Percentiles rank a stretch among this genome's conserved stretches.
Conservation (phyloP, 2,329 filamentous ascomycete species). For the Metarhizium guizhouense region DNA sequence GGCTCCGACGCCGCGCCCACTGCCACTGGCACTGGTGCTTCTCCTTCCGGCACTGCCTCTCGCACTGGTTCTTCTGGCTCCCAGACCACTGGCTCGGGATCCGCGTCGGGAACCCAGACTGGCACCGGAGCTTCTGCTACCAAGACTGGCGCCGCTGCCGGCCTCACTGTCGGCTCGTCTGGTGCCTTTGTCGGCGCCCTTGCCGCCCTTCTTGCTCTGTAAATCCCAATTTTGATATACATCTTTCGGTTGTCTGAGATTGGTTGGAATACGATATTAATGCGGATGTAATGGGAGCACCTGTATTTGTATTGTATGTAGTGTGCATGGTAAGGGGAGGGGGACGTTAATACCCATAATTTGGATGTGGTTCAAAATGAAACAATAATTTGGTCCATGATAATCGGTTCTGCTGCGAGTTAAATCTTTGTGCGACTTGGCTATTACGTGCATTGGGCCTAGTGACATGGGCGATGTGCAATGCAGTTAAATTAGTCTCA, state of each 20-base stretch:
- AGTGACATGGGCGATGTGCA: too few species aligned
- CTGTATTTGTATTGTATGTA: neutral
- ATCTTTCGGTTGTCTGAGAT: neutral
- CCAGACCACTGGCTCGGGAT: slow-evolving; percentile 9
- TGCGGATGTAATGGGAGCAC: neutral
- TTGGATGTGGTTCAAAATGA: neutral
- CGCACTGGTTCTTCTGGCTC: slow-evolving; percentile 14
- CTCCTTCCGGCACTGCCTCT: slow-evolving; percentile 4
- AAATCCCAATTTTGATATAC: slow-evolving; percentile 15
- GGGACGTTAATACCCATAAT: neutral
- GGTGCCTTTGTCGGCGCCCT: slow-evolving; percentile 37
- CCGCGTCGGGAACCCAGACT: slow-evolving; percentile 14
- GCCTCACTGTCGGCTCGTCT: slow-evolving; percentile 21
- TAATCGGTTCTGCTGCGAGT: too few species aligned
- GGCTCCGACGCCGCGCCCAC: slow-evolving; percentile 7
- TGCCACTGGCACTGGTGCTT: slow-evolving; percentile 5
- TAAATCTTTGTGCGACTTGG: too few species aligned
- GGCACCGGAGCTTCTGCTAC: slow-evolving; percentile 12
- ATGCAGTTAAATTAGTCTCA: too few species aligned
- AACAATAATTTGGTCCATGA: neutral
- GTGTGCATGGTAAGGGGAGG: neutral
- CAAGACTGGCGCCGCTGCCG: slow-evolving; percentile 11
- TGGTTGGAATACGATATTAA: neutral
- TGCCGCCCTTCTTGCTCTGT: slow-evolving; percentile 42
- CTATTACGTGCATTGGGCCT: too few species aligned